These are phyloP conservation scores for Favolaschia claudopus DNA, from an alignment of 768 basidiomycete species.

Conservation along the genomic window DNA sequence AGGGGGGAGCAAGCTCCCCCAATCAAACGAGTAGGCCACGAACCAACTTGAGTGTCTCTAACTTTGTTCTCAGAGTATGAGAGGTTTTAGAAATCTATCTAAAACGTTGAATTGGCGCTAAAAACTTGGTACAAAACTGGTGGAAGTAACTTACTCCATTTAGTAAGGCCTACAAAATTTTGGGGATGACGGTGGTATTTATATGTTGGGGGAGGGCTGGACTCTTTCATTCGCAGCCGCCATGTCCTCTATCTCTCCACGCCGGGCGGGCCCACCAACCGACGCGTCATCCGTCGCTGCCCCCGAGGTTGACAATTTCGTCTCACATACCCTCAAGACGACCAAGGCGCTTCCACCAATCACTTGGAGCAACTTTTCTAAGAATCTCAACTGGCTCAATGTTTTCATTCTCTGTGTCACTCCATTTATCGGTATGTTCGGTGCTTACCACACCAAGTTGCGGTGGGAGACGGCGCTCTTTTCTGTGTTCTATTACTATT, in stretches of 20 bases:
- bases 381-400: constrained; percentile 81
- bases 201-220: no score
- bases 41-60: no score
- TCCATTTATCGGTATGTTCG: constrained; percentile 78
- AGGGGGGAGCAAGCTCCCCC: no score
- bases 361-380: constrained; percentile 60
- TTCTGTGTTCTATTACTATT: constrained; percentile 47
- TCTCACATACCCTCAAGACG: constrained; percentile 74
- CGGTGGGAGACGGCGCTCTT: constrained; percentile 77
- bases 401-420: constrained; percentile 75
- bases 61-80: no score
- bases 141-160: no score
- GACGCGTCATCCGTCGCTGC: constrained; percentile 50
- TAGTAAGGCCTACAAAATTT: no score
- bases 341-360: constrained; percentile 75
- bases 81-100: no score
- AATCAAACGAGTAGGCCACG: no score
- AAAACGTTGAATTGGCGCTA: no score
- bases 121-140: no score
- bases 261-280: constrained; percentile 27
- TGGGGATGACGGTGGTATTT: no score
- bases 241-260: constrained; percentile 37
- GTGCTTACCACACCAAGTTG: constrained; percentile 69
- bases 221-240: no score
- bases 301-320: constrained; percentile 75